Evolutionary conservation across 139 green algal species (phyloP), one percentile per base, ranked within the genome.

Genomic region (Tetratostichococcus sp.): DNA sequence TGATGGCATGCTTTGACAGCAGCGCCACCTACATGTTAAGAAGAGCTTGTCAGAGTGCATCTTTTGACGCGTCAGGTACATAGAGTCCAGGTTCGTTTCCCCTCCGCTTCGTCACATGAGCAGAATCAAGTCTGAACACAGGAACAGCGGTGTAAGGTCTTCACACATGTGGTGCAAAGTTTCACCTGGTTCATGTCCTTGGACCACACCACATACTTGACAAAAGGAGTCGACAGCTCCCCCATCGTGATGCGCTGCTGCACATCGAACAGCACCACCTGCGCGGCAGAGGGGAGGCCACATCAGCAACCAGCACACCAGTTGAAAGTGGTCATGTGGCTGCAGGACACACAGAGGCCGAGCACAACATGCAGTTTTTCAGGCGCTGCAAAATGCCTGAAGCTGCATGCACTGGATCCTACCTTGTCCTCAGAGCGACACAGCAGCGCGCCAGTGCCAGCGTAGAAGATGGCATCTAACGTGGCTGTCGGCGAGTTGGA

Each of bases 151-250:
- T n/a, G n/a, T n/a, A n/a, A n/a, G n/a, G n/a, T n/a, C n/a, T n/a
- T n/a, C n/a, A n/a, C n/a, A n/a, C n/a, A n/a, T n/a, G n/a, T n/a
- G n/a, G n/a, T n/a, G n/a, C n/a, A n/a, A n/a, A n/a, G n/a, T n/a
- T 50, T 50, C 39, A 50, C 39, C 67, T 86, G 80, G 71, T 67
- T 88, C 92, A 98, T 98, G 82, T 98, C 96, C 14, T 59, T 72
- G 80, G 91, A 95, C 96, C 96, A 99, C 42, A 98, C 91, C 33
- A 97, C 93, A 73, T 99, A 99, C 90, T 98, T 99, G 79, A 98
- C 80, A 74, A 87, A 87, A n/a, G 96, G 91, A 1, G 91, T 94
- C 77, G 83, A 77, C 35, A 99, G 82, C 86, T 99, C 96, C 0
- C 85, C 94, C 34, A 97, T 70, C 30, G 83, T 79, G 21, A 78